These are phyloP conservation scores for Spongiforma sp. DNA, from an alignment of 1,284 basidiomycete genomes.

Conservation along the genomic window DNA sequence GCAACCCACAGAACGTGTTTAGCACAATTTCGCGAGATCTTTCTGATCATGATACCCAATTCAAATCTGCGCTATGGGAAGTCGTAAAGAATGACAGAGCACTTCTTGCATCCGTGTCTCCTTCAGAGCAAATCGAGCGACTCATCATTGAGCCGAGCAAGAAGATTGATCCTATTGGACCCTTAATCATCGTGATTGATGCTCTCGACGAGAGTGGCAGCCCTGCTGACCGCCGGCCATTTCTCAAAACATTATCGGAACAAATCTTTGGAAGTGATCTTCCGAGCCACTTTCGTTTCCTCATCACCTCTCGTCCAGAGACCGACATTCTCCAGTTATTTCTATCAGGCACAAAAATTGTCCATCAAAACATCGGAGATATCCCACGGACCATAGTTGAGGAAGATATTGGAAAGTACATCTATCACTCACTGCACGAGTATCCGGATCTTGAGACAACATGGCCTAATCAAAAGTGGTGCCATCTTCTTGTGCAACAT, in stretches of 20 bases:
- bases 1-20: conserved; percentile 10
- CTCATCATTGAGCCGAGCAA: too few species aligned
- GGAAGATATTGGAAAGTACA: conserved; percentile 2
- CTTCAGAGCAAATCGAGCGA: too few species aligned
- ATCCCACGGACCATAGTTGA: neutral
- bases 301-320: conserved; percentile 10
- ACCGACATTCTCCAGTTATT: neutral
- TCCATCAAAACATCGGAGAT: neutral
- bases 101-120: too few species aligned
- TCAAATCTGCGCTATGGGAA: too few species aligned
- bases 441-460: neutral
- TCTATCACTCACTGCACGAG: neutral
- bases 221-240: too few species aligned
- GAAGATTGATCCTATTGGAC: neutral
- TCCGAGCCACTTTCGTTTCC: too few species aligned
- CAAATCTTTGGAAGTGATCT: too few species aligned
- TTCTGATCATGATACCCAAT: too few species aligned
- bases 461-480: conserved; percentile 5
- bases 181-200: conserved; percentile 10
- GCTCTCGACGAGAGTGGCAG: too few species aligned
- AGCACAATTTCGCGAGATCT: too few species aligned
- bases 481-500: conserved; percentile 1
- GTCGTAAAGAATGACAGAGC: too few species aligned
- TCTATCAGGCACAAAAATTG: neutral
- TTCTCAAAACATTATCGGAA: too few species aligned